These are phyloP conservation scores for Taphrina pruni DNA, from an alignment of 1,139 yeast genomes.

Conservation along the genomic window DNA sequence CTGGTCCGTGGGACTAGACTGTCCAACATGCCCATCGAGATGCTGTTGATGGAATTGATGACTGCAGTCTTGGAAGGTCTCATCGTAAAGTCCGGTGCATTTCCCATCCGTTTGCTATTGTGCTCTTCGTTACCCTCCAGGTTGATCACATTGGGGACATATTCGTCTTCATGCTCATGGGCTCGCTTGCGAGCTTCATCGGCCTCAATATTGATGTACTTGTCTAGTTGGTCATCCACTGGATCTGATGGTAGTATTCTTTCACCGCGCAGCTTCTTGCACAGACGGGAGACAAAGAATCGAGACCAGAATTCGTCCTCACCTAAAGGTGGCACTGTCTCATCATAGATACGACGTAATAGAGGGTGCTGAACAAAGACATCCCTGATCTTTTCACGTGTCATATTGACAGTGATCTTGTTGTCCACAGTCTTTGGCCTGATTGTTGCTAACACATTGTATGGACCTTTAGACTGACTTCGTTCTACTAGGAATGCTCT, in stretches of 20 bases:
- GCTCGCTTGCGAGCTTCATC: conserved; percentile 47
- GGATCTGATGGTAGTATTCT: conserved; percentile 74
- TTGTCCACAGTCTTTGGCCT: conserved; percentile 76
- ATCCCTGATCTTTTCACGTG: conserved; percentile 86
- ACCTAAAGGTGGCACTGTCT: conserved; percentile 82
- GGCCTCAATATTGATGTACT: conserved; percentile 56
- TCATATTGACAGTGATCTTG: conserved; percentile 80
- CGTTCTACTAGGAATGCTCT: conserved; percentile 84
- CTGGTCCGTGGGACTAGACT: conserved; percentile 56
- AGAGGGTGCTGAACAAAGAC: conserved; percentile 93
- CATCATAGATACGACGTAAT: conserved; percentile 86
- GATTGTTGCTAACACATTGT: conserved; percentile 89
- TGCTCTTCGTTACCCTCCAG: conserved; percentile 81
- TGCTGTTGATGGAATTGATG: conserved; percentile 83
- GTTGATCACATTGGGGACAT: conserved; percentile 61
- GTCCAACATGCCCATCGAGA: conserved; percentile 80
- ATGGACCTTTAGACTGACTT: conserved; percentile 88
- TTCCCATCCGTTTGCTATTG: conserved; percentile 74
- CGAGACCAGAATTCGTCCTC: conserved; percentile 98
- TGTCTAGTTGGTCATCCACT: conserved; percentile 84
- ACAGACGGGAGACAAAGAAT: conserved; percentile 85
- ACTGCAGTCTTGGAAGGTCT: conserved; percentile 61
- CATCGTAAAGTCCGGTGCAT: conserved; percentile 90
- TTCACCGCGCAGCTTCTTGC: conserved; percentile 88
- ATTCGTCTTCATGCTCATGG: conserved; percentile 45